Evolutionary conservation across 1,284 basidiomycete species (phyloP).

Genomic region (Uromyces viciae-fabae): DNA sequence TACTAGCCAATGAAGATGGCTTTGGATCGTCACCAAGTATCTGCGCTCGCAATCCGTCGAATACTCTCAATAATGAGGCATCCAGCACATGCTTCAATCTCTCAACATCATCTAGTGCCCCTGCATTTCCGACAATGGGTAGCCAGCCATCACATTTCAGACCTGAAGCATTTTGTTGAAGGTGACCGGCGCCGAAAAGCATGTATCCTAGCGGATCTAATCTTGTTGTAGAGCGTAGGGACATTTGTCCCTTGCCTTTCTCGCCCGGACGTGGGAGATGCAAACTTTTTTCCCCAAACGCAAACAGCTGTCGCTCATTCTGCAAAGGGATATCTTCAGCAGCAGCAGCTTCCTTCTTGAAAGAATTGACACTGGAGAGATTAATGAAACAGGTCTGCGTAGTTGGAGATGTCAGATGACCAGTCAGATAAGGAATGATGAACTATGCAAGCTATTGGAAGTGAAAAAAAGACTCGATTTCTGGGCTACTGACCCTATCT

Average conservation of each 20-base stretch:
- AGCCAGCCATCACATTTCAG: constrained; percentile 84
- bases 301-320: constrained; percentile 69
- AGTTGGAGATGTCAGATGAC: background rate
- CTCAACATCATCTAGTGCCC: constrained; percentile 76
- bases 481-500: constrained; percentile 68
- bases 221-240: constrained; percentile 56
- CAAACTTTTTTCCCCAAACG: constrained; percentile 72
- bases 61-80: constrained; percentile 80
- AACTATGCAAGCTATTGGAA: too few relatives aligned
- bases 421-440: too few relatives aligned
- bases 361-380: constrained; percentile 41
- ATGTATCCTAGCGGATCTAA: constrained; percentile 86
- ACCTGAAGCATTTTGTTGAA: constrained; percentile 58
- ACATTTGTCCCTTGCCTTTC: constrained; percentile 43
- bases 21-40: constrained; percentile 7
- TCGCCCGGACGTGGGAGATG: constrained; percentile 28
- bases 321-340: constrained; percentile 43
- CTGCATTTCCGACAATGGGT: constrained; percentile 71
- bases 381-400: constrained; percentile 37
- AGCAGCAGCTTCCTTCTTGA: constrained; percentile 43
- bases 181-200: constrained; percentile 81
- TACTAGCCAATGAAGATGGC: background rate
- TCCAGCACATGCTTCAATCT: constrained; percentile 79
- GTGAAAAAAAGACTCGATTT: background rate
- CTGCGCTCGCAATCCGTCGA: constrained; percentile 67